A percentile compares a stretch with the other conserved stretches of the same genome.
Conservation (phyloP, 768 basidiomycete genomes). For the Mycena galericulata region DNA sequence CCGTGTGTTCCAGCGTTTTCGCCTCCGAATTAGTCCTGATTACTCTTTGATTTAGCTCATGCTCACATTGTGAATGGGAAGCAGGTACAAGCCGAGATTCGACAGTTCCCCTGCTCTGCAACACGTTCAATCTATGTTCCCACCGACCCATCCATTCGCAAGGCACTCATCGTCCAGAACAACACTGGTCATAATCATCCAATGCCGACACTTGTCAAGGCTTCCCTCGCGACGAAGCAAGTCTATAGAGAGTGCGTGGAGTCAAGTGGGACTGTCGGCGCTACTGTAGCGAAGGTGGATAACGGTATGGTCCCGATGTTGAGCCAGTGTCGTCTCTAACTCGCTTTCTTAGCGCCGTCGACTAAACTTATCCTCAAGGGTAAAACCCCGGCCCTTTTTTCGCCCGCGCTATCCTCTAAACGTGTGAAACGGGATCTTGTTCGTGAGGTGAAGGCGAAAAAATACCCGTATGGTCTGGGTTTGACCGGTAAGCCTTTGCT, state of each 20-base stretch:
- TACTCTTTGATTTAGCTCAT: background rate
- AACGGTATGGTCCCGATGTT: background rate
- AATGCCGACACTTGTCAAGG: background rate
- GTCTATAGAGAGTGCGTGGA: background rate
- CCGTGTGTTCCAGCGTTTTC: background rate
- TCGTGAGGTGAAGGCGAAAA: background rate
- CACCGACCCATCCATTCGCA: background rate
- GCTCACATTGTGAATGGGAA: slow-evolving; percentile 9
- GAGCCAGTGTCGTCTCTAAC: no score
- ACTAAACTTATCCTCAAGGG: background rate
- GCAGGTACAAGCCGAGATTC: background rate
- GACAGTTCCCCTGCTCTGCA: background rate
- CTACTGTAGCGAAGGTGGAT: background rate
- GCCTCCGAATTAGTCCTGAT: no score
- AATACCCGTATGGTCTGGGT: background rate
- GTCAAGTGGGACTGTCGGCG: background rate
- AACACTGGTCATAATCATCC: slow-evolving; percentile 3
- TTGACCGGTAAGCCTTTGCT: background rate
- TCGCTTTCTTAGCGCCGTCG: background rate
- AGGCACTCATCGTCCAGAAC: background rate
- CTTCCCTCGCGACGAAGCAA: background rate
- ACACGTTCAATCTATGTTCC: slow-evolving; percentile 10
- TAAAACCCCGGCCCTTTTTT: background rate
- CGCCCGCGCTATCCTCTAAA: background rate
- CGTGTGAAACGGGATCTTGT: background rate